Conservation (phyloP, 1,284 basidiomycete genomes). For the Laetiporus sulphureus region DNA sequence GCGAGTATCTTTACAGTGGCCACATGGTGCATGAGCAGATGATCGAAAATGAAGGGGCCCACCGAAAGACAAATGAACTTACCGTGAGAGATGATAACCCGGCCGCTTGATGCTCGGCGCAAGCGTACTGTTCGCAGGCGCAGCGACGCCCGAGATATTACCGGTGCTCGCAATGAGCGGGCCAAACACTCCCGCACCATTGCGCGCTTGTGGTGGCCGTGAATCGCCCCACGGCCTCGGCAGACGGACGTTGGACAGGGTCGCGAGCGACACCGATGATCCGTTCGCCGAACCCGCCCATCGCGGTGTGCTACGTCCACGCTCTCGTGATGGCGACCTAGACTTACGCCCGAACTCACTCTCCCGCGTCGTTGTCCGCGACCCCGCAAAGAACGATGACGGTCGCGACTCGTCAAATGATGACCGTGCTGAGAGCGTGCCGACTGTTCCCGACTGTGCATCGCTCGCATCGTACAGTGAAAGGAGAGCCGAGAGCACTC, state of each 20-base stretch:
- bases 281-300: slow-evolving; percentile 6
- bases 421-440: slow-evolving; percentile 16
- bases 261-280: slow-evolving; percentile 1
- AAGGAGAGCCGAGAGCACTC: slow-evolving; percentile 47
- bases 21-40: not conserved
- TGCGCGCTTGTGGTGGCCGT: slow-evolving; percentile 44
- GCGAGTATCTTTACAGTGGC: slow-evolving; percentile 17
- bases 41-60: no score
- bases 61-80: no score
- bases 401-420: slow-evolving; percentile 19
- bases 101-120: slow-evolving; percentile 62
- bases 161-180: slow-evolving; percentile 69
- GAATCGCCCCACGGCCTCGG: slow-evolving; percentile 12
- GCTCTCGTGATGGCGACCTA: not conserved
- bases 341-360: not conserved
- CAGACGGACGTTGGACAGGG: slow-evolving; percentile 1
- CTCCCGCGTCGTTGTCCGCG: not conserved
- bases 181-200: slow-evolving; percentile 65
- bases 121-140: slow-evolving; percentile 47
- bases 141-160: slow-evolving; percentile 53
- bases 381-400: slow-evolving; percentile 10
- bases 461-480: slow-evolving; percentile 39
- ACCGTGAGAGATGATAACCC: slow-evolving; percentile 65
- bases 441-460: slow-evolving; percentile 5
- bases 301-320: not conserved